Evolutionary conservation across 768 basidiomycete genomes (phyloP).

Genomic region (Naganishia antarctica): DNA sequence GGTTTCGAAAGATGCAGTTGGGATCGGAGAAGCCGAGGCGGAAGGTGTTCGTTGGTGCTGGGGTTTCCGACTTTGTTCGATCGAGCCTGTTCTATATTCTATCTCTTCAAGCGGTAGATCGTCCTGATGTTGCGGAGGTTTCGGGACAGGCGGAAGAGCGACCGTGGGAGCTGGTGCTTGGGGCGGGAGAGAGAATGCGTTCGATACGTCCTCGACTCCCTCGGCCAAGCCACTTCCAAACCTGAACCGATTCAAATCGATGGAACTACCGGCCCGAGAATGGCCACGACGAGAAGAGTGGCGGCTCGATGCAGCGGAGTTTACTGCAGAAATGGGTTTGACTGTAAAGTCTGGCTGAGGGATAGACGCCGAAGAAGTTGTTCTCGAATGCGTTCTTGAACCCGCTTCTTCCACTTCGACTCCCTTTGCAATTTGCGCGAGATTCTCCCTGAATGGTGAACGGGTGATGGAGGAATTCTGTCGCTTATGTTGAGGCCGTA

Average conservation of each 20-base stretch:
- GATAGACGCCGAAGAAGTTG: neutral
- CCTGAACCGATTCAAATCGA: neutral
- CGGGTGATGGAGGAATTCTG: constrained; percentile 20
- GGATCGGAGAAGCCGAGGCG: constrained; percentile 1
- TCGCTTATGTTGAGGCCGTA: neutral
- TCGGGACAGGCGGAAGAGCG: neutral
- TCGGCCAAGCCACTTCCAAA: neutral
- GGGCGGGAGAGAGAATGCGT: neutral
- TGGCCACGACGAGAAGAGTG: constrained; percentile 1
- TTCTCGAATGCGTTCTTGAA: neutral
- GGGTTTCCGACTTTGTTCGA: neutral
- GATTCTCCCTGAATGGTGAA: constrained; percentile 15
- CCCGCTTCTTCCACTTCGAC: neutral
- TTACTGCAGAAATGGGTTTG: neutral
- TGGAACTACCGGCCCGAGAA: neutral
- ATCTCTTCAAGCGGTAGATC: neutral
- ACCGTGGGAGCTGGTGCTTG: neutral
- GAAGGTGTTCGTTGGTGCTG: constrained; percentile 14
- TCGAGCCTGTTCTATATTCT: neutral
- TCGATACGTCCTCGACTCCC: neutral
- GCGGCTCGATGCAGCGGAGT: neutral
- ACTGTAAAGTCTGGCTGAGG: neutral
- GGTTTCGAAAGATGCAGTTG: neutral
- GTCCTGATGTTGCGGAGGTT: neutral
- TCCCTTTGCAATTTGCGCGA: constrained; percentile 9